Percentiles rank a stretch among this genome's conserved stretches.
These are phyloP conservation scores for Colletotrichum sp. DNA, from an alignment of 2,329 filamentous ascomycete genomes.

Conservation along the genomic window DNA sequence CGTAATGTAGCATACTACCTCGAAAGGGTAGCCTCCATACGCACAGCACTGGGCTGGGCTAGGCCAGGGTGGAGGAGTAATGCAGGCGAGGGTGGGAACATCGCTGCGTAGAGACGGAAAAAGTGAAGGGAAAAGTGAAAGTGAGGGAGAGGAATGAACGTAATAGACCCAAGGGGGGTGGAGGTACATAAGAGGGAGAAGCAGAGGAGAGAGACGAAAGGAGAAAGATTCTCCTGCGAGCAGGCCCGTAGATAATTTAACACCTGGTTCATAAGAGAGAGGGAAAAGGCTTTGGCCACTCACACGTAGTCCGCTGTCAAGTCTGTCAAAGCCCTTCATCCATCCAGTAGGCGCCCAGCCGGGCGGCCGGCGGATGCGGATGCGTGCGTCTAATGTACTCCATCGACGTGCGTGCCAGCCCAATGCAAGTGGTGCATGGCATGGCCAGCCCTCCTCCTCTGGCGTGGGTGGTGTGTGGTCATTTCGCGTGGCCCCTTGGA, in stretches of 20 bases:
- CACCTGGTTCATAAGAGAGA: conserved; percentile 6
- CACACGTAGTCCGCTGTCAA: background rate
- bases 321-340: background rate
- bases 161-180: background rate
- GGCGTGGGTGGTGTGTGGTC: background rate
- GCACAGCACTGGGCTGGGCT: background rate
- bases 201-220: background rate
- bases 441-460: background rate
- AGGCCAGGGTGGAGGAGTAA: background rate
- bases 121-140: background rate
- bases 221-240: background rate
- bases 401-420: background rate
- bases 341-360: conserved; percentile 9
- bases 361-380: conserved; percentile 12
- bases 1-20: background rate
- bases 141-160: background rate
- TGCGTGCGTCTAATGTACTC: conserved; percentile 5
- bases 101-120: background rate
- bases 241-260: conserved; percentile 16
- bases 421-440: conserved; percentile 8
- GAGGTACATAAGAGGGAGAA: background rate
- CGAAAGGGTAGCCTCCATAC: background rate
- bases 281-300: background rate
- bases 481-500: conserved; percentile 15
- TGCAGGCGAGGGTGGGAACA: background rate